Percentiles rank a stretch among this genome's conserved stretches.
Conservation (phyloP, 352 stramenopile species). For the Pythium phragmiticola region DNA sequence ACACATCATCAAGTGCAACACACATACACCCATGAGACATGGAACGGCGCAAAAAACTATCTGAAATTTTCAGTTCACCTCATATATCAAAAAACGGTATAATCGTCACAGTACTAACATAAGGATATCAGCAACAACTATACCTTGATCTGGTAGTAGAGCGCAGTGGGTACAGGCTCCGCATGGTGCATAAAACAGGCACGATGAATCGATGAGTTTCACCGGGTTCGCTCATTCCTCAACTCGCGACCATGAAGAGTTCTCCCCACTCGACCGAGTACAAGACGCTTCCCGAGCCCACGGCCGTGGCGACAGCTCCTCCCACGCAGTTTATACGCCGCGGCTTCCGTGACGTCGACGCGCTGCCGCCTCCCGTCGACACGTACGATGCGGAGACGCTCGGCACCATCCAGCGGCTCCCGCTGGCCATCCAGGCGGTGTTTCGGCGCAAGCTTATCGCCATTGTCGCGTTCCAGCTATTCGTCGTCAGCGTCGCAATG, state of each 20-base stretch:
- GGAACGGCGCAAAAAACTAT: too few species aligned
- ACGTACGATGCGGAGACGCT: not conserved
- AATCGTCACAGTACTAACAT: too few species aligned
- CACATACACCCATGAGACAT: too few species aligned
- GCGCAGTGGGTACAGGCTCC: too few species aligned
- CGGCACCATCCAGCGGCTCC: constrained; percentile 18
- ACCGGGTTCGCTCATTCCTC: not conserved
- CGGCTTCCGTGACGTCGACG: not conserved
- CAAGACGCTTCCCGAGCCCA: not conserved
- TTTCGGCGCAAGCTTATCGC: constrained; percentile 29
- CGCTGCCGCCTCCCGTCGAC: not conserved
- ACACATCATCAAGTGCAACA: too few species aligned
- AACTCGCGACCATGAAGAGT: constrained; percentile 1
- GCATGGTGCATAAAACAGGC: too few species aligned
- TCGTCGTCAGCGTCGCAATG: constrained; percentile 5
- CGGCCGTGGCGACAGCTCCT: not conserved
- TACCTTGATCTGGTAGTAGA: too few species aligned
- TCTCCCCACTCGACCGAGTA: not conserved
- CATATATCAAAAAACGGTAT: too few species aligned
- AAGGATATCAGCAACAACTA: too few species aligned
- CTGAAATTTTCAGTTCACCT: too few species aligned
- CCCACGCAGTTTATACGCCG: constrained; percentile 1
- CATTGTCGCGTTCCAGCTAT: constrained; percentile 30
- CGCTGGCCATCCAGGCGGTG: constrained; percentile 24
- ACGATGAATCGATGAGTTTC: too few species aligned